Evolutionary conservation across 768 basidiomycete genomes (phyloP).

Genomic region (Lactarius vividus): DNA sequence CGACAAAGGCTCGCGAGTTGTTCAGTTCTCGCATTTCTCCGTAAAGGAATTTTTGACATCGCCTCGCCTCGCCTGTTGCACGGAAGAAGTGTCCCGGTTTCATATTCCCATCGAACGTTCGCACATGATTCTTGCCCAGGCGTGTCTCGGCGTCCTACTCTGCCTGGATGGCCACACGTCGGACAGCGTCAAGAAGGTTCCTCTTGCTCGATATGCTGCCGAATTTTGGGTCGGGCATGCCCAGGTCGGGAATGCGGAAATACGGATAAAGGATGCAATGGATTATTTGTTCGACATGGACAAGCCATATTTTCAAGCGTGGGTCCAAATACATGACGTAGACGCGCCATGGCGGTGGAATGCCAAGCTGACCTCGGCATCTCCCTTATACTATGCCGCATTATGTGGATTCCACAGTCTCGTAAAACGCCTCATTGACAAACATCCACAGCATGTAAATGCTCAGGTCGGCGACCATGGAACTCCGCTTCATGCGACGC

Average conservation of each 20-base stretch:
- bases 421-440: background rate
- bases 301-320: background rate
- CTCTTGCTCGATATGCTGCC: background rate
- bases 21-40: background rate
- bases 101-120: background rate
- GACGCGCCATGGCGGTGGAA: no score
- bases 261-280: background rate
- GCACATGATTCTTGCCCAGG: background rate
- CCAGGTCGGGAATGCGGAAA: background rate
- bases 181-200: background rate
- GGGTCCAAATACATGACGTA: background rate
- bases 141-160: background rate
- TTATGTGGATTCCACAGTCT: background rate
- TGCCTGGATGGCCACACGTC: background rate
- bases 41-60: background rate
- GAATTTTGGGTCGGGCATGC: background rate
- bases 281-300: background rate
- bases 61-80: background rate
- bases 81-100: background rate
- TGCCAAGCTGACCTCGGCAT: no score
- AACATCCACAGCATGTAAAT: background rate
- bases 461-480: background rate
- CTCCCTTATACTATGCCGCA: background rate
- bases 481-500: background rate
- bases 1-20: background rate